Base-by-base conservation (phyloP, 352 stramenopile species). In the Phytophthora rubi region DNA sequence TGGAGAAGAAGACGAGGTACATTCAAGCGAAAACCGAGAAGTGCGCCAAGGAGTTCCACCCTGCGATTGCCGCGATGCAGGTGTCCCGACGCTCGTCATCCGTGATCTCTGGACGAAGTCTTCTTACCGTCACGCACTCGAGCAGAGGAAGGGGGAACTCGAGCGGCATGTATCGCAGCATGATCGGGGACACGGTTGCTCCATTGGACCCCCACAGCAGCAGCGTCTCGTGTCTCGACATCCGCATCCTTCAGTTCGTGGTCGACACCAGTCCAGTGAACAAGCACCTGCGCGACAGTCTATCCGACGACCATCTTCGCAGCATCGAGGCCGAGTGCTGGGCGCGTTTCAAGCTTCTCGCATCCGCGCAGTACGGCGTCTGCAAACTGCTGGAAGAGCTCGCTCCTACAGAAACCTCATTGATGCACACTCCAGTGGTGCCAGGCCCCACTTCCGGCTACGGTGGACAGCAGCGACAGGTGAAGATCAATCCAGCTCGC, bases 1-100 rank as follows among this genome's bases (percentile, higher is more conserved):
- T 92, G 1, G 83, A 93, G 47, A 84, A 81, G 35, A 92, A 93
- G 44, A 80, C 83, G 2, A 77, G 76, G 35, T 91, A 90, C 42
- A 56, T 93, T 28, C 64, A 89, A 21, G 54, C 65, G 0, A 86
- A 87, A 42, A 73, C 71, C 0, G 81, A 91, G n/a, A 62, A 70
- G 18, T 84, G 81, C 2, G 42, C 62, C 6, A 78, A 79, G 16
- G 67, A 78, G 21, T 80, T 78, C 28, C 63, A 70, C 7, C 35
- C 55, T 6, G 48, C 53, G 9, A 76, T 76, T 47, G 23, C 48
- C 39, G 47, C 64, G 5, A 10, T 73, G 32, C 37, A 70, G 7
- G 10, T n/a, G 1, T 58, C 58, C 13, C 63, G 63, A n/a, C 69
- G 64, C 10, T 15, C 64, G 1, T 71, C 69, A 30, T 69, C 69